Base-by-base conservation (phyloP, 106 monocot species). In the Hemerocallis citrina region DNA sequence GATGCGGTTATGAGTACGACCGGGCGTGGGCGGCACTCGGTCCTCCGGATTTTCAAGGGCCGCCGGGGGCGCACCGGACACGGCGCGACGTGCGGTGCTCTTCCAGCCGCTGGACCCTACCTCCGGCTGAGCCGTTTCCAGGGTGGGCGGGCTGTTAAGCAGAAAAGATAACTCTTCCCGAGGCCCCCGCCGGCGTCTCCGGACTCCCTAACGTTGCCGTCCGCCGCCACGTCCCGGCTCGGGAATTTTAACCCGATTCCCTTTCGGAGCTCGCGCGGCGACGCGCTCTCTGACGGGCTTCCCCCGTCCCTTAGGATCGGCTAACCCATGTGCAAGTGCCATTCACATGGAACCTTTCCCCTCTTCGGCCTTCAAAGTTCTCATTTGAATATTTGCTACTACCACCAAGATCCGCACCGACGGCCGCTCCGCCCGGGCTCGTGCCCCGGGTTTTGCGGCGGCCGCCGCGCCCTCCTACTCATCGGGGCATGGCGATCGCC, bases 371-470 rank as follows among this genome's bases (percentile, higher is more conserved):
- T 59, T 76, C 50, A 70, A 76, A 76, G 59, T 64, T 70, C 70
- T 70, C 70, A 76, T 70, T 76, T 76, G 76, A 76, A 76, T 70
- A 65, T 70, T 76, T 70, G 64, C 68, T 69, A 69, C 59, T 72
- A 72, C 68, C 48, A 81, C 72, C 76, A 68, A 81, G 63, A 76
- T 73, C 72, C 34, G 68, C 72, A 76, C 68, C 56, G 59, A 69
- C 20, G 63, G 69, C 61, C 55, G 63, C 65, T 66, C 61, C 63
- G 34, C 41, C 71, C 63, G 32, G 51, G 39, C 61, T 38, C 62
- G 40, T 46, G 59, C 33, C 27, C 28, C 28, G 59, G n/a, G 68
- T 59, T 79, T 79, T 36, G 34, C 40, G 14, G 60, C 59, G 31
- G 50, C 67, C 40, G 51, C 61, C 41, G 59, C 40, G 60, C 66